Conservation (phyloP, 2,329 filamentous ascomycete genomes). For the Aureobasidium leucospermi region DNA sequence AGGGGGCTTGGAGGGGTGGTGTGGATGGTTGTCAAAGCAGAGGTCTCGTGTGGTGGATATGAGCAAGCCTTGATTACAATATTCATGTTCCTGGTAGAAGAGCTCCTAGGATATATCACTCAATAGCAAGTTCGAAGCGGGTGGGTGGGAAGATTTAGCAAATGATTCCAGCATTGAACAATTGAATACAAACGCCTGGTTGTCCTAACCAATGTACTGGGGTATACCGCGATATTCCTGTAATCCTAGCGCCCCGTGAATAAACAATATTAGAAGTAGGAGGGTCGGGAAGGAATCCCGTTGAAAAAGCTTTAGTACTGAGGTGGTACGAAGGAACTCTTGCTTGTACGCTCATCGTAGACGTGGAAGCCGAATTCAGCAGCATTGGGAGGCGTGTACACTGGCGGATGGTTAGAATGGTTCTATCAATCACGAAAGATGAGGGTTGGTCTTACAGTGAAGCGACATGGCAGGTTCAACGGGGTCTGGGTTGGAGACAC, state of each 20-base stretch:
- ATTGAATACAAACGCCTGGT: not conserved
- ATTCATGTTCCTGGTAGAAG: too few relatives aligned
- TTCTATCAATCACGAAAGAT: not conserved
- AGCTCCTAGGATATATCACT: too few relatives aligned
- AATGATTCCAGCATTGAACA: not conserved
- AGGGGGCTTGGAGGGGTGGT: too few relatives aligned
- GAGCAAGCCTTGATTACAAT: too few relatives aligned
- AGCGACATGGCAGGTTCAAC: slow-evolving; percentile 74
- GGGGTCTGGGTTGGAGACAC: slow-evolving; percentile 65
- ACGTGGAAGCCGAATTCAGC: slow-evolving; percentile 74
- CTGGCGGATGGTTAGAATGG: slow-evolving; percentile 24
- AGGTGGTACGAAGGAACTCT: slow-evolving; percentile 54
- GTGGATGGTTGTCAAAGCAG: too few relatives aligned
- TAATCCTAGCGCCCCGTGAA: not conserved
- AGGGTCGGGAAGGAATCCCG: not conserved
- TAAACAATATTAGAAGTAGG: not conserved
- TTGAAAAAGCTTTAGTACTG: not conserved
- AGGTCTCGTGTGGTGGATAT: too few relatives aligned
- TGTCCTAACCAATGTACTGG: not conserved
- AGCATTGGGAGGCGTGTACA: slow-evolving; percentile 86
- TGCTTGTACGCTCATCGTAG: slow-evolving; percentile 71
- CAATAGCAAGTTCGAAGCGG: too few relatives aligned
- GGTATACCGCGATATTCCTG: not conserved
- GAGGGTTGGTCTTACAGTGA: slow-evolving; percentile 49
- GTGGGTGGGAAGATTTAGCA: too few relatives aligned